A percentile compares a stretch with the other conserved stretches of the same genome.
Conservation (phyloP, 176 grass and related monocot genomes). For the Eleusine indica region DNA sequence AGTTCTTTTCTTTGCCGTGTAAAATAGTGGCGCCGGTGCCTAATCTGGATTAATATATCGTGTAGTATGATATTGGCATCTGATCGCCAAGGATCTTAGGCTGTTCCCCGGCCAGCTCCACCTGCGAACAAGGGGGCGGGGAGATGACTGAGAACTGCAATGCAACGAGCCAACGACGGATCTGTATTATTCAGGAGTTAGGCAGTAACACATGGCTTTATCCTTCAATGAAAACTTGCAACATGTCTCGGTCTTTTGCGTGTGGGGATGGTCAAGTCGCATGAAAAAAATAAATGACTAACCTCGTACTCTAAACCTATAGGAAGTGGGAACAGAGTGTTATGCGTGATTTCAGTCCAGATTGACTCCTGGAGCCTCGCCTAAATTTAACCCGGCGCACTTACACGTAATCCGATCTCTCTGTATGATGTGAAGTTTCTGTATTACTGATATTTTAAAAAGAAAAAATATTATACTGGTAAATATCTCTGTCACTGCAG, state of each 20-base stretch:
- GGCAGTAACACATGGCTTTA: conserved; percentile 14
- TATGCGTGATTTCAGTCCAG: not conserved
- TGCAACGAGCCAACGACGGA: too few species aligned
- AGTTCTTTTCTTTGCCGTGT: not conserved
- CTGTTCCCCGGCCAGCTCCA: conserved; percentile 10
- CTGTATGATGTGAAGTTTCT: too few species aligned
- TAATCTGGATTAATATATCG: conserved; percentile 7
- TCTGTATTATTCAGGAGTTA: not conserved
- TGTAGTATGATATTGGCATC: not conserved
- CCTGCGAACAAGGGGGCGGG: not conserved
- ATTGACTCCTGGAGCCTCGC: too few species aligned
- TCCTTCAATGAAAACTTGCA: not conserved
- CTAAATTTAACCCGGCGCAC: not conserved
- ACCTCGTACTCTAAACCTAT: not conserved
- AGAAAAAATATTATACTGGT: not conserved
- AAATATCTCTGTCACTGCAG: too few species aligned
- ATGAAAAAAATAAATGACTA: not conserved
- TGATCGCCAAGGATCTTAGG: not conserved
- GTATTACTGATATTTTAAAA: not conserved
- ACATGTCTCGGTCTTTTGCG: not conserved
- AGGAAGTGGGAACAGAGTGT: not conserved
- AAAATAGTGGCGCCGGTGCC: not conserved
- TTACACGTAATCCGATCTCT: not conserved
- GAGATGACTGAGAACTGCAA: not conserved
- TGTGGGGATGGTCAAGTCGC: conserved; percentile 35